A percentile compares a stretch with the other conserved stretches of the same genome.
phyloP scores from a whole-genome alignment of 768 basidiomycete species.

The Boletus rex-veris region DNA sequence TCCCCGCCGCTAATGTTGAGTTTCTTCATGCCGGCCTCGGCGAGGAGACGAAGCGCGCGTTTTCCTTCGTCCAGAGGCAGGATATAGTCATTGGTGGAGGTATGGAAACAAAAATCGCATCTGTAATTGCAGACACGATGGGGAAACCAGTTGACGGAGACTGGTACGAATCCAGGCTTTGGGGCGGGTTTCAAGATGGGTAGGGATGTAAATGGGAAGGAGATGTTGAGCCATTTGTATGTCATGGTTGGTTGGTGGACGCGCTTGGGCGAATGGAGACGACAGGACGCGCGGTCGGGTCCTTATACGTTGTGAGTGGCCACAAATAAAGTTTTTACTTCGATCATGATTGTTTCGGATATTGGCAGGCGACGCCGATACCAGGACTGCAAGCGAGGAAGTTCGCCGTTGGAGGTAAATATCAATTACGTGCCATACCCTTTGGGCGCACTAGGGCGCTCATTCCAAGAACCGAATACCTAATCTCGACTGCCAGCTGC shows the following conservation, averaged over 20 bases:
- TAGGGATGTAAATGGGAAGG: neutral
- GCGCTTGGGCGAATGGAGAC: too few relatives aligned
- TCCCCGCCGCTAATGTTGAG: slow-evolving; percentile 38
- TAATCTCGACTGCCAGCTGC: too few relatives aligned
- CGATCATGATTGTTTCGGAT: too few relatives aligned
- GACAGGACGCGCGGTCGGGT: too few relatives aligned
- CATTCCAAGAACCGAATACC: too few relatives aligned
- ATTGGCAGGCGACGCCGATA: too few relatives aligned
- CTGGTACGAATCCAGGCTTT: slow-evolving; percentile 11
- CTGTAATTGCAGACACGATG: slow-evolving; percentile 33
- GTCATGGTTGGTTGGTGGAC: neutral
- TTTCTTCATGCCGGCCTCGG: slow-evolving; percentile 34
- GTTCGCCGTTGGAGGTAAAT: too few relatives aligned
- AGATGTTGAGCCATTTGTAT: slow-evolving; percentile 2
- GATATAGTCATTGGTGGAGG: slow-evolving; percentile 33
- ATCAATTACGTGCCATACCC: too few relatives aligned
- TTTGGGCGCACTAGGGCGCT: too few relatives aligned
- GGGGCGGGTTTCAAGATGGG: neutral
- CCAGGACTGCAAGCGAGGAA: too few relatives aligned
- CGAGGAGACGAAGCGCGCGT: slow-evolving; percentile 31
- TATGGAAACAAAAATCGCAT: slow-evolving; percentile 43
- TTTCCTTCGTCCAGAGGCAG: slow-evolving; percentile 37
- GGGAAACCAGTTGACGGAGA: slow-evolving; percentile 31
- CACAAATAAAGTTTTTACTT: too few relatives aligned
- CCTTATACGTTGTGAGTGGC: too few relatives aligned